Evolutionary conservation across 768 basidiomycete genomes (phyloP).

Genomic region (Lactifluus piperatus): DNA sequence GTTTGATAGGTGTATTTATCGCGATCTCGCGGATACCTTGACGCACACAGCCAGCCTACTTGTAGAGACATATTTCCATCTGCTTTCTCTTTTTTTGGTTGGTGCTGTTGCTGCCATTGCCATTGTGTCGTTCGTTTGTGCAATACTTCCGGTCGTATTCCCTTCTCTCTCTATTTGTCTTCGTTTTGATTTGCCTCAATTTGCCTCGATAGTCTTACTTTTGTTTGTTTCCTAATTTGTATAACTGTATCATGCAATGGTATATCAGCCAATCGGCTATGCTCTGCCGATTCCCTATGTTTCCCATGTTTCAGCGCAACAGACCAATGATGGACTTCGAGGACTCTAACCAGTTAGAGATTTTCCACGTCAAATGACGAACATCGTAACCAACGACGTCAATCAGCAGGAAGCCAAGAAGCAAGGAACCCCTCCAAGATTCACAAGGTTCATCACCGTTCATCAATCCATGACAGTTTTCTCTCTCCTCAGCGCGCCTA

Average conservation of each 20-base stretch:
- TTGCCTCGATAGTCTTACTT: conserved; percentile 13
- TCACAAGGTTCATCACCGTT: too few relatives aligned
- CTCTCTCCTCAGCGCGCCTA: too few relatives aligned
- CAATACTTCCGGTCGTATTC: conserved; percentile 3
- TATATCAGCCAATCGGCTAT: conserved; percentile 9
- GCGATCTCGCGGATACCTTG: conserved; percentile 17
- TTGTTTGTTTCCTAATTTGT: conserved; percentile 15
- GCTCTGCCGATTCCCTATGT: not conserved
- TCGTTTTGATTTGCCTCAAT: not conserved
- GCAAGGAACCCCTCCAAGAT: too few relatives aligned
- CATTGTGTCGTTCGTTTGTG: not conserved
- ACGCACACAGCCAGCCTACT: conserved; percentile 2
- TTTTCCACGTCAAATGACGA: too few relatives aligned
- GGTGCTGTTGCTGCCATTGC: not conserved
- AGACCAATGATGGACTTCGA: too few relatives aligned
- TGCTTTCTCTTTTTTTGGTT: not conserved
- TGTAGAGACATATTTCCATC: conserved; percentile 2
- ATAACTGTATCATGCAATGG: conserved; percentile 14
- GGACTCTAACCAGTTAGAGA: too few relatives aligned
- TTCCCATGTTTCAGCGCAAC: not conserved
- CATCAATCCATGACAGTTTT: too few relatives aligned
- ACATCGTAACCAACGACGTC: not conserved
- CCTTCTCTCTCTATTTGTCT: not conserved
- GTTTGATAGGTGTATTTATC: conserved; percentile 13
- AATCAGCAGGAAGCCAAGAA: not conserved